Percentiles rank a stretch among this genome's conserved stretches.
These are phyloP conservation scores for Tolypocladium pustulatum DNA, from an alignment of 2,329 filamentous ascomycete species.

Conservation along the genomic window DNA sequence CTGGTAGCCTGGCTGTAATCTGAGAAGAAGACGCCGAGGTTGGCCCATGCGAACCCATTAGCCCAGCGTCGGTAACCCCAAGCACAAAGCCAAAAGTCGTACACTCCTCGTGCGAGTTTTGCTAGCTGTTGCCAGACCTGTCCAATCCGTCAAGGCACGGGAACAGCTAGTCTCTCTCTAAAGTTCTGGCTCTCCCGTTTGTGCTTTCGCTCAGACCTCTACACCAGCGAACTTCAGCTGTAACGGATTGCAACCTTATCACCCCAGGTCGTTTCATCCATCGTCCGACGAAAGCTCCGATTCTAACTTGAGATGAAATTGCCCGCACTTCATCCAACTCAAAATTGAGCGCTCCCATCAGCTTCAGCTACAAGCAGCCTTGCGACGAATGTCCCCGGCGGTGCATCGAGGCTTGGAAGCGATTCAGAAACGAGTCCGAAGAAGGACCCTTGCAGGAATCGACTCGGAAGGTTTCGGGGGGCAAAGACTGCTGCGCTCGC, in stretches of 20 bases:
- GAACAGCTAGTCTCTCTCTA: background rate
- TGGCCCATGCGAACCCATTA: background rate
- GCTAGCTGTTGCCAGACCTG: background rate
- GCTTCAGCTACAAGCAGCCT: background rate
- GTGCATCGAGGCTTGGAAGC: background rate
- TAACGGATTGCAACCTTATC: background rate
- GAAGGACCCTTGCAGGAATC: background rate
- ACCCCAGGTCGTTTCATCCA: background rate
- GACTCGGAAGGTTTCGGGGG: background rate
- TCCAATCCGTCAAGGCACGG: background rate
- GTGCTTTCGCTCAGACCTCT: background rate
- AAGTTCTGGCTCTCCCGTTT: background rate
- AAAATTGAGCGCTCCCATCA: background rate
- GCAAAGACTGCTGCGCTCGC: background rate
- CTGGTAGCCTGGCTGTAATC: background rate
- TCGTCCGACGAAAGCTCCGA: background rate
- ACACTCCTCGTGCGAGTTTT: background rate
- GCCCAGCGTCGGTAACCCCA: background rate
- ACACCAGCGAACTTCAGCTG: background rate
- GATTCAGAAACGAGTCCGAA: background rate
- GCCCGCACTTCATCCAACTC: background rate
- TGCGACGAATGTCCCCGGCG: background rate
- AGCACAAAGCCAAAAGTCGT: background rate
- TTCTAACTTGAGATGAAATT: background rate
- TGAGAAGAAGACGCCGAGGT: background rate